Percentiles rank a stretch among this genome's conserved stretches.
Evolutionary conservation across 331 rosid species (phyloP).

Genomic region (Malus hybrid): DNA sequence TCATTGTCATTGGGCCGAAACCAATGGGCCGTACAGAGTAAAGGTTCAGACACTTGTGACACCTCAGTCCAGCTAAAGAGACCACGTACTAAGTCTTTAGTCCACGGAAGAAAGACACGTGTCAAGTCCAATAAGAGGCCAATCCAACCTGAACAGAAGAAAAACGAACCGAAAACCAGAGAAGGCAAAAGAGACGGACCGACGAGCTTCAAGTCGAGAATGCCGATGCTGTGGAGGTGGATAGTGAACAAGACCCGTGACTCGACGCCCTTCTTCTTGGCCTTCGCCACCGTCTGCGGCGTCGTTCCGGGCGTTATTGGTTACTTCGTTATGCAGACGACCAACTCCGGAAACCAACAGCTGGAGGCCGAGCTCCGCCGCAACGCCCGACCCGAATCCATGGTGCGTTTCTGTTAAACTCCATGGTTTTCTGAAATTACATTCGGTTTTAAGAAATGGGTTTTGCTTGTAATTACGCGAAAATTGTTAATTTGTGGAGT

Average conservation of each 20-base stretch:
- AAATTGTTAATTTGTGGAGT: background rate
- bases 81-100: too few relatives aligned
- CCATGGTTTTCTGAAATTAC: background rate
- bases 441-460: background rate
- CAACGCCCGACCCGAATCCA: conserved; percentile 73
- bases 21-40: too few relatives aligned
- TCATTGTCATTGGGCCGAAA: too few relatives aligned
- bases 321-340: conserved; percentile 68
- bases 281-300: conserved; percentile 85
- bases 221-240: conserved; percentile 61
- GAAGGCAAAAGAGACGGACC: background rate
- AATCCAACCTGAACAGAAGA: background rate
- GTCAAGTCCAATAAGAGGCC: background rate
- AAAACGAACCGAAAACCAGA: background rate
- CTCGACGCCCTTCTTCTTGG: conserved; percentile 72
- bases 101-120: background rate
- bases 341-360: conserved; percentile 54
- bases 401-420: conserved; percentile 17
- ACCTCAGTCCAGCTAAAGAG: too few relatives aligned
- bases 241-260: conserved; percentile 64
- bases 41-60: too few relatives aligned
- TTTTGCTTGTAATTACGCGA: background rate
- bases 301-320: conserved; percentile 78
- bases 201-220: background rate
- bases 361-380: conserved; percentile 79